phyloP scores from a whole-genome alignment of 176 grass and related monocot genomes.

The Canna indica region DNA sequence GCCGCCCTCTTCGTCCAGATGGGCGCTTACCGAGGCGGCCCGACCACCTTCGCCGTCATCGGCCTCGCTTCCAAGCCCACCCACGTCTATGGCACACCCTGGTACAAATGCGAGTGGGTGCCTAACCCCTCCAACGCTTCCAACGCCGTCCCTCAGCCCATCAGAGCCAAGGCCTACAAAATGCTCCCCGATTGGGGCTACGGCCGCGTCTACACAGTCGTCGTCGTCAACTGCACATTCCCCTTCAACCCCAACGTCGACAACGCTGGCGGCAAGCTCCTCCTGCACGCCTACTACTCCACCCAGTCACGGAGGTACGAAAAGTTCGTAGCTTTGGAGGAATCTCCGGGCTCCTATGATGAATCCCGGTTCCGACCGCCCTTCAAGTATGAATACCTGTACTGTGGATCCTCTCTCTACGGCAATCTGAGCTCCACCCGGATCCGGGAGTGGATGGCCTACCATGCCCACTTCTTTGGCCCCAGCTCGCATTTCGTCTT shows the following conservation, averaged over 20 bases:
- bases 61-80: conserved; percentile 80
- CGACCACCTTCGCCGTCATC: conserved; percentile 55
- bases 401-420: conserved; percentile 87
- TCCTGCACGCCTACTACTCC: conserved; percentile 72
- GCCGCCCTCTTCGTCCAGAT: conserved; percentile 82
- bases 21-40: conserved; percentile 81
- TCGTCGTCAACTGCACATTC: conserved; percentile 98
- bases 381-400: conserved; percentile 72
- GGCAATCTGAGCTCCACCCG: conserved; percentile 54
- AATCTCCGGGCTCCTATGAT: conserved; percentile 48
- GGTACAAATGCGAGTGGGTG: conserved; percentile 94
- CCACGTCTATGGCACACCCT: conserved; percentile 63
- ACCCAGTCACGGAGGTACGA: conserved; percentile 29
- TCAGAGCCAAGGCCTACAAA: conserved; percentile 50
- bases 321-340: conserved; percentile 60
- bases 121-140: conserved; percentile 28
- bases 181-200: conserved; percentile 99
- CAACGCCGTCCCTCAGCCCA: neutral
- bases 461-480: conserved; percentile 85
- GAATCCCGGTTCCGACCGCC: conserved; percentile 42
- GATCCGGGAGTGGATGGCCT: conserved; percentile 89
- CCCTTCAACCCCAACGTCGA: conserved; percentile 45
- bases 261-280: conserved; percentile 48
- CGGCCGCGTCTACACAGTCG: conserved; percentile 87
- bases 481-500: conserved; percentile 75